Evolutionary conservation across 1,284 basidiomycete species (phyloP).

Genomic region (Testicularia cyperi): DNA sequence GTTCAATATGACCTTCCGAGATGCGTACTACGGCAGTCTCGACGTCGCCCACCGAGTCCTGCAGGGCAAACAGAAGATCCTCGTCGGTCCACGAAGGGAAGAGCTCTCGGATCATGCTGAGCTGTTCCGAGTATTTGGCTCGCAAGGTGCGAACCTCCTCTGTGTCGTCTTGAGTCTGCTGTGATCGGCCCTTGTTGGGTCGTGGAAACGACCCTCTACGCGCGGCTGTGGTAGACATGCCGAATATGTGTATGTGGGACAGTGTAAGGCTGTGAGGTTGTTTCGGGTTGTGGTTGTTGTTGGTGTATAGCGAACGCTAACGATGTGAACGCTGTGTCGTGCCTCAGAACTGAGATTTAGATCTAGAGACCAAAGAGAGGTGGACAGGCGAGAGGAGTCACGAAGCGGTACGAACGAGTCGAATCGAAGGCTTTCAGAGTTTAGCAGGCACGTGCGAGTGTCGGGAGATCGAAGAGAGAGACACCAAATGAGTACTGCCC

Average conservation of each 20-base stretch:
- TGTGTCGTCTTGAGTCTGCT: conserved; percentile 52
- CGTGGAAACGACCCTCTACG: conserved; percentile 44
- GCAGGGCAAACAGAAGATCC: conserved; percentile 74
- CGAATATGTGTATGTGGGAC: conserved; percentile 18
- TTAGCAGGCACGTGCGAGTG: no score
- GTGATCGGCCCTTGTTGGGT: conserved; percentile 34
- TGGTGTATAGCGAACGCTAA: no score
- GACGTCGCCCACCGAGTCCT: conserved; percentile 74
- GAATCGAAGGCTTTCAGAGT: no score
- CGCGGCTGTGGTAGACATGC: conserved; percentile 40
- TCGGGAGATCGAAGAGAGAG: no score
- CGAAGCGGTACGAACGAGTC: no score
- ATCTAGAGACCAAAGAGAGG: no score
- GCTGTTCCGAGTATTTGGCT: conserved; percentile 60
- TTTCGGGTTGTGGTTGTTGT: no score
- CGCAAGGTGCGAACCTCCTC: conserved; percentile 55
- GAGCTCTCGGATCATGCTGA: conserved; percentile 70
- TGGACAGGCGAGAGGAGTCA: no score
- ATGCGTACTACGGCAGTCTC: conserved; percentile 75
- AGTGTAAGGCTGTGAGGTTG: not conserved
- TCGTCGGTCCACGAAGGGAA: conserved; percentile 78
- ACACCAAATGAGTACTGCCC: no score
- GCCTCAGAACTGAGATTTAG: no score
- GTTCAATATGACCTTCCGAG: conserved; percentile 75
- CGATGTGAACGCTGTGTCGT: no score